phyloP scores from a whole-genome alignment of 345 rosid genomes.

The Populus euphratica region DNA sequence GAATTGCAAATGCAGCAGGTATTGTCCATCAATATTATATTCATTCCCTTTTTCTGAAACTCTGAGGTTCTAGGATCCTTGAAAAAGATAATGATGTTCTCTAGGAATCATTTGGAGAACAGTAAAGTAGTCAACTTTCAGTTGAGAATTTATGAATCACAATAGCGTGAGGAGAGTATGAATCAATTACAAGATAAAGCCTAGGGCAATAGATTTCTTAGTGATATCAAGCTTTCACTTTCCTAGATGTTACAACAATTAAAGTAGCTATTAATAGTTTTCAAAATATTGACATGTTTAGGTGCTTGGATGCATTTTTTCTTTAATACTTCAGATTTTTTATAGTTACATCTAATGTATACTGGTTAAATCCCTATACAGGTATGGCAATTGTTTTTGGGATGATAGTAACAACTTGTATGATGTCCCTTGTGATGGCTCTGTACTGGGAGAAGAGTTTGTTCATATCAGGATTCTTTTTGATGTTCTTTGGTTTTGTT shows the following conservation, averaged over 20 bases:
- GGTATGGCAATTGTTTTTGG: slow-evolving; percentile 52
- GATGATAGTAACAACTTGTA: slow-evolving; percentile 58
- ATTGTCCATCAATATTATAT: not conserved
- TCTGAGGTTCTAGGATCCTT: not conserved
- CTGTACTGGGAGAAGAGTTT: slow-evolving; percentile 50
- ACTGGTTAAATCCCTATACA: slow-evolving; percentile 17
- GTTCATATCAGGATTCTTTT: slow-evolving; percentile 37
- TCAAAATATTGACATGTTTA: not conserved
- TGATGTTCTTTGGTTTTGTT: slow-evolving; percentile 42
- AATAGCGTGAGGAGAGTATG: not conserved
- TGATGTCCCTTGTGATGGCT: slow-evolving; percentile 59
- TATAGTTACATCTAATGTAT: not conserved
- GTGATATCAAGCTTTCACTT: not conserved
- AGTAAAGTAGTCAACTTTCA: not conserved
- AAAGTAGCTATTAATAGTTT: not conserved
- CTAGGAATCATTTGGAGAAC: not conserved
- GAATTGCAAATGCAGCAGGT: slow-evolving; percentile 55
- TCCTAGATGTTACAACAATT: not conserved
- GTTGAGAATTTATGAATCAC: not conserved
- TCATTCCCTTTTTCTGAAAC: not conserved
- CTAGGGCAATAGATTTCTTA: not conserved
- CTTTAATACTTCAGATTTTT: not conserved
- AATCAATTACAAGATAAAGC: not conserved
- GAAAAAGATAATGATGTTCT: not conserved
- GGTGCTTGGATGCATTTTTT: not conserved